These are phyloP conservation scores for Hyphodiscus hymeniophilus DNA, from an alignment of 495 filamentous ascomycete genomes.

Conservation along the genomic window DNA sequence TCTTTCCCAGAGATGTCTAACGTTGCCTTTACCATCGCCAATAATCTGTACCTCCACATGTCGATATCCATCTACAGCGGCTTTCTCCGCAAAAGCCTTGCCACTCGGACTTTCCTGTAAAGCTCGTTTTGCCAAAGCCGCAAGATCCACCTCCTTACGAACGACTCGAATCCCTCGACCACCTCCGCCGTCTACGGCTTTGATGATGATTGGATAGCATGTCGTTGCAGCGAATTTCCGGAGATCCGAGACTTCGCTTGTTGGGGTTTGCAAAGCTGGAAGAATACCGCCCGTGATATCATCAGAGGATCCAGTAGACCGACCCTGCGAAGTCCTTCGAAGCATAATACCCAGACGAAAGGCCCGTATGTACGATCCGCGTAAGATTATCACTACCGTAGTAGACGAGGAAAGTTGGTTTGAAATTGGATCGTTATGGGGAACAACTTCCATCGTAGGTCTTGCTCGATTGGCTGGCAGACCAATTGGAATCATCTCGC, in stretches of 20 bases:
- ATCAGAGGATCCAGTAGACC: slow-evolving; percentile 37
- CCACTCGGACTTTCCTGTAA: slow-evolving; percentile 25
- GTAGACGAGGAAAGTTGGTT: slow-evolving; percentile 50
- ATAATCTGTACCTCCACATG: slow-evolving; percentile 54
- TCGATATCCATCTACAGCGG: slow-evolving; percentile 33
- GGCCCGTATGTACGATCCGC: slow-evolving; percentile 51
- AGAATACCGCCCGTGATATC: slow-evolving; percentile 43
- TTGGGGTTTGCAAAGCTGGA: slow-evolving; percentile 38
- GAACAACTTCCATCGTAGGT: slow-evolving; percentile 50
- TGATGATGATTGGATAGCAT: slow-evolving; percentile 51
- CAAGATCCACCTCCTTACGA: slow-evolving; percentile 29
- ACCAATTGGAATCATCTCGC: slow-evolving; percentile 47
- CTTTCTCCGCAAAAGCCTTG: slow-evolving; percentile 29
- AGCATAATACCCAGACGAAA: slow-evolving; percentile 48
- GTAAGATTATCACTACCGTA: slow-evolving; percentile 46
- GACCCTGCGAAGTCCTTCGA: slow-evolving; percentile 39
- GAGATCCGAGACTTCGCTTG: slow-evolving; percentile 30
- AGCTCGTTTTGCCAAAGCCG: slow-evolving; percentile 32
- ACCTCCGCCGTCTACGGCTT: slow-evolving; percentile 45
- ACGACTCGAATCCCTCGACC: slow-evolving; percentile 44
- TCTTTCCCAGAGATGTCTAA: slow-evolving; percentile 47
- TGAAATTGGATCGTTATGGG: slow-evolving; percentile 55
- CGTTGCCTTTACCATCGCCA: slow-evolving; percentile 45
- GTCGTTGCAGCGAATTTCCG: slow-evolving; percentile 34
- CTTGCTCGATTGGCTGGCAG: slow-evolving; percentile 46